A percentile compares a stretch with the other conserved stretches of the same genome.
These are phyloP conservation scores for Schizochytrium sp. DNA, from an alignment of 108 stramenopile species.

Conservation along the genomic window DNA sequence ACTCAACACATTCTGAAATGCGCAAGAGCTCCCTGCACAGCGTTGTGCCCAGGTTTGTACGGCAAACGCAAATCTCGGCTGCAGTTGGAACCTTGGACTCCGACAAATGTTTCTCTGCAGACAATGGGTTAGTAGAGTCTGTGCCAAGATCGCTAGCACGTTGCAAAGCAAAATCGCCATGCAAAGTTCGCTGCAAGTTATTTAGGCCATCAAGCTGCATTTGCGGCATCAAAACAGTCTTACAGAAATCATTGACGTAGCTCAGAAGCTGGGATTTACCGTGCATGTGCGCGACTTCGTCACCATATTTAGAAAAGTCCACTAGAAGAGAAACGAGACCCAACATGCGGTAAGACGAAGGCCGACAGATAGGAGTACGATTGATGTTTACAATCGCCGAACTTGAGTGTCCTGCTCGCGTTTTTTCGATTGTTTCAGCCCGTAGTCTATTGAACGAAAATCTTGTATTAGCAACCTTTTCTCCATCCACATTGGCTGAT, in stretches of 20 bases:
- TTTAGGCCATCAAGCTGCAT: slow-evolving; percentile 21
- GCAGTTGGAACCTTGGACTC: background rate
- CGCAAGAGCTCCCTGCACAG: slow-evolving; percentile 38
- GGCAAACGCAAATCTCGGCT: slow-evolving; percentile 3
- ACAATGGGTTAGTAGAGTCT: background rate
- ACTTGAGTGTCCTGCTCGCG: background rate
- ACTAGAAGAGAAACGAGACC: background rate
- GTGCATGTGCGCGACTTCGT: slow-evolving; percentile 6
- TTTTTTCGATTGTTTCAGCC: background rate
- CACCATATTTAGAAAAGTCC: slow-evolving; percentile 47
- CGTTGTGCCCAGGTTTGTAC: slow-evolving; percentile 40
- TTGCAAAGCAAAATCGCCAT: slow-evolving; percentile 13
- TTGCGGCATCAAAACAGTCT: background rate
- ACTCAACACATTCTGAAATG: slow-evolving; percentile 9
- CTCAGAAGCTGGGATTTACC: slow-evolving; percentile 43
- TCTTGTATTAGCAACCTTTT: background rate
- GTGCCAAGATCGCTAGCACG: background rate
- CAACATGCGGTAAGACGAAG: slow-evolving; percentile 34
- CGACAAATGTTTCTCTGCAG: background rate
- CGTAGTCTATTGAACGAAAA: background rate
- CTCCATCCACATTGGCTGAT: background rate
- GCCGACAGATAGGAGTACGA: slow-evolving; percentile 15
- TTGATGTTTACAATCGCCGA: background rate
- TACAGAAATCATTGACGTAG: slow-evolving; percentile 44
- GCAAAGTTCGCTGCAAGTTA: background rate